Evolutionary conservation across 805 yeast species (phyloP).

Genomic region (Candida takata): DNA sequence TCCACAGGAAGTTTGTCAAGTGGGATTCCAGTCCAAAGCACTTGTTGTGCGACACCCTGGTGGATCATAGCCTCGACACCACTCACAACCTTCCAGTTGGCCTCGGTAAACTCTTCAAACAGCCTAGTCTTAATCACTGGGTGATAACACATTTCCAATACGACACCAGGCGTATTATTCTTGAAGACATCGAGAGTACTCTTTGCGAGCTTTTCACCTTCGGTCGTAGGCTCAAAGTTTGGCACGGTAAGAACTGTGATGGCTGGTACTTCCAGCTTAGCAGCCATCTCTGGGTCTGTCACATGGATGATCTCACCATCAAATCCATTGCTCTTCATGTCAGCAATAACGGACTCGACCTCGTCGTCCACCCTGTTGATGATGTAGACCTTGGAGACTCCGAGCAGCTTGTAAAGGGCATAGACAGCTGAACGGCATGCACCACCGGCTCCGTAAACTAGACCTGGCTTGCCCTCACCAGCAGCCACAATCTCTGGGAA

Average conservation of each 20-base stretch:
- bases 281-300: conserved; percentile 16
- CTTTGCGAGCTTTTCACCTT: conserved; percentile 17
- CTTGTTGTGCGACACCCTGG: conserved; percentile 22
- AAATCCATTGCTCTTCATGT: conserved; percentile 19
- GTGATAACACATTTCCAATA: conserved; percentile 23
- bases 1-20: conserved; percentile 16
- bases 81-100: conserved; percentile 19
- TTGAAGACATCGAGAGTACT: conserved; percentile 19
- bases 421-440: conserved; percentile 23
- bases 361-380: conserved; percentile 21
- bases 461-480: conserved; percentile 14
- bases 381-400: conserved; percentile 20
- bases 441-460: conserved; percentile 24
- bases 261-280: conserved; percentile 11
- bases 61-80: conserved; percentile 25
- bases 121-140: conserved; percentile 18
- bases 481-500: conserved; percentile 14
- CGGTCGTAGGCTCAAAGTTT: conserved; percentile 15
- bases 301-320: conserved; percentile 22
- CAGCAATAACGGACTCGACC: conserved; percentile 11
- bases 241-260: conserved; percentile 21
- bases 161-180: conserved; percentile 15
- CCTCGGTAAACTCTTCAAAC: conserved; percentile 10
- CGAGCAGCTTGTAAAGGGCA: conserved; percentile 18
- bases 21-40: conserved; percentile 20